Evolutionary conservation across 139 green algal genomes (phyloP), one percentile per base, ranked within the genome.

Genomic region (Chlorella sp.): DNA sequence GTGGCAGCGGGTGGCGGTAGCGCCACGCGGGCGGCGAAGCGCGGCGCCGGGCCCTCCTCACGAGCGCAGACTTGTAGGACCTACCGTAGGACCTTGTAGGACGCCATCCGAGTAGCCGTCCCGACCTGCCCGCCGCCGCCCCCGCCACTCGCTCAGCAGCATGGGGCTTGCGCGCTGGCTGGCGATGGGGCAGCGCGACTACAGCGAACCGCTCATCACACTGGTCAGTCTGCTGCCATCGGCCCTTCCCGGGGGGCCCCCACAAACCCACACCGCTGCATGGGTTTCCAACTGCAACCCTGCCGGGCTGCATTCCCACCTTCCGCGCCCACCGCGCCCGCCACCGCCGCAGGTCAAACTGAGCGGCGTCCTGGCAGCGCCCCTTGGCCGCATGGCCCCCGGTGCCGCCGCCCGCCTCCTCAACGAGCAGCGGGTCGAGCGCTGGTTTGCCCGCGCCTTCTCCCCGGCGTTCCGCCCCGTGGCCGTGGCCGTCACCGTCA

Each of bases 361-460:
- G 27, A 65, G 36, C 7, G 79, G 79, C 25, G 38, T 82, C 17
- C 71, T 85, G 41, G n/a, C n/a, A n/a, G n/a, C n/a, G n/a, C n/a
- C n/a, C n/a, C n/a, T n/a, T n/a, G n/a, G n/a, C n/a, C n/a, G n/a
- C n/a, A n/a, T n/a, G n/a, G n/a, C n/a, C n/a, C n/a, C n/a, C n/a
- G n/a, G n/a, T n/a, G n/a, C n/a, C n/a, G n/a, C n/a, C n/a, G n/a
- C n/a, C 25, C 79, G 82, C 25, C 46, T 77, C 8, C 59, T 87
- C 2, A 87, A 77, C 50, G 4, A 79, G 15, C 78, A 87, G 2
- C 50, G 66, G 48, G 80, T 82, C 6, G 80, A 86, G 35, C 75
- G 67, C 29, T 88, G 82, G 76, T 71, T 88, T 19, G 56, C 31
- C n/a, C 41, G 51, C 5, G 80, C 83, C 12, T 88, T 88, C 45